These are phyloP conservation scores for Acanthamoeba lenticulata DNA, from an alignment of 208 protist species.

Conservation along the genomic window DNA sequence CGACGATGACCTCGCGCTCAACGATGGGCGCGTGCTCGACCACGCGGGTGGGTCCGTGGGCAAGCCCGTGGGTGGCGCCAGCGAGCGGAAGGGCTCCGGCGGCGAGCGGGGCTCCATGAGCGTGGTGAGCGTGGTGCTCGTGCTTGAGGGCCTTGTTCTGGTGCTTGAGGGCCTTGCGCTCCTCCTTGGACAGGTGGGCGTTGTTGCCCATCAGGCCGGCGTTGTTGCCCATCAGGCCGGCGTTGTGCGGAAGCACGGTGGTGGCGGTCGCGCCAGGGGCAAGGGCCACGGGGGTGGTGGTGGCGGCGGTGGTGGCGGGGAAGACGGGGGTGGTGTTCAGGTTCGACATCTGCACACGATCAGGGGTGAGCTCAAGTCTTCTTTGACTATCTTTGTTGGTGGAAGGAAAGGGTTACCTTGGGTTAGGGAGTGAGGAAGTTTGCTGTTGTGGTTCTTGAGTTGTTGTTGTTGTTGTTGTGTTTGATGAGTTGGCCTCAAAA, in stretches of 20 bases:
- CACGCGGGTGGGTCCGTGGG: background rate
- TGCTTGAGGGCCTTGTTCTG: background rate
- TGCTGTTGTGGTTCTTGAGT: background rate
- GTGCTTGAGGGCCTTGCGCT: slow-evolving; percentile 1
- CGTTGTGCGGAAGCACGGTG: background rate
- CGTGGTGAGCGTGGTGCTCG: background rate
- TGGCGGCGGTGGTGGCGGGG: background rate
- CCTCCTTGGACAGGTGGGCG: background rate
- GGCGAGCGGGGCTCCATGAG: background rate
- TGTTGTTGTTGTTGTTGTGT: background rate
- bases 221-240: background rate
- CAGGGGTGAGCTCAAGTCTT: background rate
- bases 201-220: background rate
- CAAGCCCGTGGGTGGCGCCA: background rate
- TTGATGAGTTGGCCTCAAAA: background rate
- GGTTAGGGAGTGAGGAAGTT: background rate
- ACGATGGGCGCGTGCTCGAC: background rate
- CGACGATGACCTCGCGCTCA: background rate
- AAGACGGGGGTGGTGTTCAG: background rate
- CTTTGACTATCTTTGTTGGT: too few species aligned
- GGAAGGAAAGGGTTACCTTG: background rate
- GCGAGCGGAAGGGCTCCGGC: background rate
- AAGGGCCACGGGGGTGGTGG: too few species aligned
- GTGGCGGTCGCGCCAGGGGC: too few species aligned
- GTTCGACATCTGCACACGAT: background rate